These are phyloP conservation scores for Wickerhamiella bombiphila DNA, from an alignment of 805 yeast species.

Conservation along the genomic window DNA sequence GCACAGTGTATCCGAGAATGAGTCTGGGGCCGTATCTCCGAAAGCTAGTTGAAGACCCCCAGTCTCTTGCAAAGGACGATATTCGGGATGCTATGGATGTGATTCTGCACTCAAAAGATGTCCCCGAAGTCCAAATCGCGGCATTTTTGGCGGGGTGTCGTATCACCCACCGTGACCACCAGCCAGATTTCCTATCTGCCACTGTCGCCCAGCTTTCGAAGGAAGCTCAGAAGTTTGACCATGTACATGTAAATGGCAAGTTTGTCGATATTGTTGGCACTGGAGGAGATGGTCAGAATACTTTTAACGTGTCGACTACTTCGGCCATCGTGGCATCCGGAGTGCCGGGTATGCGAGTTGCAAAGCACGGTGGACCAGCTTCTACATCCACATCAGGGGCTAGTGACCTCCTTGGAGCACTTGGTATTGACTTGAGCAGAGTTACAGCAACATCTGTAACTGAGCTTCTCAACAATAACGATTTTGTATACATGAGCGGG, in stretches of 20 bases:
- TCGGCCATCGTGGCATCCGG: constrained; percentile 93
- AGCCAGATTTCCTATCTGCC: constrained; percentile 68
- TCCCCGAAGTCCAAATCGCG: constrained; percentile 56
- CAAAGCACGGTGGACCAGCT: constrained; percentile 97
- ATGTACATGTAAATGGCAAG: constrained; percentile 25
- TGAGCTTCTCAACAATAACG: constrained; percentile 31
- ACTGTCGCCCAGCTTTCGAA: constrained; percentile 66
- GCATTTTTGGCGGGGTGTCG: constrained; percentile 69
- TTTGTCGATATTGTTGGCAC: constrained; percentile 91
- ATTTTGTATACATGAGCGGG: constrained; percentile 66
- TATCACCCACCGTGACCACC: constrained; percentile 59
- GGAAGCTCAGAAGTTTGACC: constrained; percentile 24
- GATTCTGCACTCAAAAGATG: constrained; percentile 28
- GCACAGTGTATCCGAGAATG: too few species aligned
- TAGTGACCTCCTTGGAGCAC: constrained; percentile 65
- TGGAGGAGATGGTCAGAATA: constrained; percentile 97
- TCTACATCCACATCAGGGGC: constrained; percentile 88
- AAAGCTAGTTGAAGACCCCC: constrained; percentile 45
- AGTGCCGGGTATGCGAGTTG: constrained; percentile 49
- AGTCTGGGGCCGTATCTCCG: constrained; percentile 44
- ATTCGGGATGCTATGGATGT: constrained; percentile 44
- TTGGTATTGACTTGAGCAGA: constrained; percentile 72
- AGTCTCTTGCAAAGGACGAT: constrained; percentile 48
- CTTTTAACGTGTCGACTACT: constrained; percentile 92
- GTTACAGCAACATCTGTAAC: constrained; percentile 54